These are phyloP conservation scores for Vaccinium macrocarpon DNA, from an alignment of 148 eudicot genomes.

Conservation along the genomic window DNA sequence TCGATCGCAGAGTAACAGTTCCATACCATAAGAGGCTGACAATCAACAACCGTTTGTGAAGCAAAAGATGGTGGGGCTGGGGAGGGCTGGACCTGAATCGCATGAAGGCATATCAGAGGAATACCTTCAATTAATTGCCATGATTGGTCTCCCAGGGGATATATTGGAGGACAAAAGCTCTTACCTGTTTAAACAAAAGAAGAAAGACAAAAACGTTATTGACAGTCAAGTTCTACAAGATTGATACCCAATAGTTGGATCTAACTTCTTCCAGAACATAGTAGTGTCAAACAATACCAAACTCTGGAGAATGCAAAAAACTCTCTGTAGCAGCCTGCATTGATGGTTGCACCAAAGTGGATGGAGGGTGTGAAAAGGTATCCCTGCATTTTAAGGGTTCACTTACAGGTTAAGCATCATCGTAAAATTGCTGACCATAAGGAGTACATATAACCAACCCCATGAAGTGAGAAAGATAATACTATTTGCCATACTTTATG, in stretches of 20 bases:
- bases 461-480: neutral
- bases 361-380: conserved; percentile 82
- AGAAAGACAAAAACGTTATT: conserved; percentile 16
- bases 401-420: neutral
- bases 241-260: conserved; percentile 1
- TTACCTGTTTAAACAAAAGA: conserved; percentile 48
- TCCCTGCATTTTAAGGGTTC: conserved; percentile 57
- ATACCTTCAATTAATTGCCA: conserved; percentile 53
- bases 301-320: conserved; percentile 56
- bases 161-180: conserved; percentile 82
- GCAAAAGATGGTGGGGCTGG: conserved; percentile 82
- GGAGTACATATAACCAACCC: neutral
- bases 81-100: conserved; percentile 79
- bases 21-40: conserved; percentile 82
- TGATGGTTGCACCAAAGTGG: conserved; percentile 88
- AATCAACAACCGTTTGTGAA: conserved; percentile 68
- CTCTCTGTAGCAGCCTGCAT: conserved; percentile 50
- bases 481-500: neutral
- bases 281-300: conserved; percentile 48
- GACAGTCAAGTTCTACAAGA: conserved; percentile 2
- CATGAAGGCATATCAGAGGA: conserved; percentile 69
- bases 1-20: conserved; percentile 9
- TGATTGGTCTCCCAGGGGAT: conserved; percentile 61
- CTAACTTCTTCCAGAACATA: conserved; percentile 1
- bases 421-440: neutral